phyloP scores from a whole-genome alignment of 1,284 basidiomycete genomes.

The Earliella scabrosa region DNA sequence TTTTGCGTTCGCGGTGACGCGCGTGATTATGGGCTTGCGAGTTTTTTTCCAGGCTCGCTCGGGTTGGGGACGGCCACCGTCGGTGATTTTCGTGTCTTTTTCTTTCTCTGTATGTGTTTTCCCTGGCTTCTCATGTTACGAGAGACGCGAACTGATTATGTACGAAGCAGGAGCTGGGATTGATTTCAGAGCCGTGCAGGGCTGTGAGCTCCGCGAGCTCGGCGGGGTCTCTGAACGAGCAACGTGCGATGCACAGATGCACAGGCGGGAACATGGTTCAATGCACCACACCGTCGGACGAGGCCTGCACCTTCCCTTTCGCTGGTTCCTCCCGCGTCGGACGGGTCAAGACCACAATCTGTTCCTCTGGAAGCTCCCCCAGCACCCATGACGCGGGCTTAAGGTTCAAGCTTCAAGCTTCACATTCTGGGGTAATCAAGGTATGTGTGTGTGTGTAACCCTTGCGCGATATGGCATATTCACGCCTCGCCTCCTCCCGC shows the following conservation, averaged over 20 bases:
- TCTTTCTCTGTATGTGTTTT: too few relatives aligned
- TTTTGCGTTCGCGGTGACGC: slow-evolving; percentile 6
- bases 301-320: not conserved
- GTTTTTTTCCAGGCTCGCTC: not conserved
- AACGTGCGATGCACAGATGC: slow-evolving; percentile 12
- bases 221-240: not conserved
- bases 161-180: too few relatives aligned
- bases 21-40: slow-evolving; percentile 11
- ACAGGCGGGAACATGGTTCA: not conserved
- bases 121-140: too few relatives aligned
- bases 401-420: not conserved
- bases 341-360: slow-evolving; percentile 1
- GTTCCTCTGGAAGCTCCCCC: not conserved
- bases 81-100: too few relatives aligned
- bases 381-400: not conserved
- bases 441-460: too few relatives aligned
- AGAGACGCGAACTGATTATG: too few relatives aligned
- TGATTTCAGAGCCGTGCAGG: too few relatives aligned
- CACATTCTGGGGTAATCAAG: too few relatives aligned
- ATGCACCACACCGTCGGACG: not conserved
- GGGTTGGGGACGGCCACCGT: too few relatives aligned
- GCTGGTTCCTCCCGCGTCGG: not conserved
- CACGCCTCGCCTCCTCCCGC: too few relatives aligned
- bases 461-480: too few relatives aligned
- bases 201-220: too few relatives aligned